A percentile compares a stretch with the other conserved stretches of the same genome.
These are phyloP conservation scores for Elongisporangium senticosum DNA, from an alignment of 352 stramenopile species.

Conservation along the genomic window DNA sequence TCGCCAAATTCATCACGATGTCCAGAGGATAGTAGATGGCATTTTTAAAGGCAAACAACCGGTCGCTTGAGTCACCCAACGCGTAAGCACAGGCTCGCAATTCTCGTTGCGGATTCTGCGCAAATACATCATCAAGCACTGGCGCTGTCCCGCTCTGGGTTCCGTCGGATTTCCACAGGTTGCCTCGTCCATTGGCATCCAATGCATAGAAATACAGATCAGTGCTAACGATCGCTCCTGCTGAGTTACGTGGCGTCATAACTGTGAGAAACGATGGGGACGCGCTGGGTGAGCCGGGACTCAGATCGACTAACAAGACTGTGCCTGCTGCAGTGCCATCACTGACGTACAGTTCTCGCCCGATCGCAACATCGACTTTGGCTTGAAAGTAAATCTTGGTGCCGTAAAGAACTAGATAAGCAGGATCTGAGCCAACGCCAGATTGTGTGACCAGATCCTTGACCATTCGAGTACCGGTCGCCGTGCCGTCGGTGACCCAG, in stretches of 20 bases:
- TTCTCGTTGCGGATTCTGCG: slow-evolving; percentile 4
- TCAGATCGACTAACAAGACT: slow-evolving; percentile 25
- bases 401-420: slow-evolving; percentile 28
- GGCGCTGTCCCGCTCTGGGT: slow-evolving; percentile 13
- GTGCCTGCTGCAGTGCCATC: slow-evolving; percentile 45
- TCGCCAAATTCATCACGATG: background rate
- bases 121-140: slow-evolving; percentile 21
- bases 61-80: background rate
- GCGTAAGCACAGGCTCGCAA: background rate
- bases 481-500: slow-evolving; percentile 48
- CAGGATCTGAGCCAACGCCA: slow-evolving; percentile 29
- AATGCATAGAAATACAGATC: slow-evolving; percentile 22
- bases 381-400: slow-evolving; percentile 36
- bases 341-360: slow-evolving; percentile 52
- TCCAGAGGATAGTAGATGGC: background rate
- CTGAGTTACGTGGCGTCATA: slow-evolving; percentile 2
- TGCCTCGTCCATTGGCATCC: slow-evolving; percentile 7
- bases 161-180: slow-evolving; percentile 32
- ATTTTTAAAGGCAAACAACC: background rate
- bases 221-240: slow-evolving; percentile 5
- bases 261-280: slow-evolving; percentile 17
- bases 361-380: slow-evolving; percentile 12
- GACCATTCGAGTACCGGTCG: slow-evolving; percentile 37
- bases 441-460: slow-evolving; percentile 32
- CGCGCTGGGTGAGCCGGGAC: slow-evolving; percentile 16